Evolutionary conservation across 345 rosid genomes (phyloP), one percentile per base, ranked within the genome.

Genomic region (Acer yangbiense): DNA sequence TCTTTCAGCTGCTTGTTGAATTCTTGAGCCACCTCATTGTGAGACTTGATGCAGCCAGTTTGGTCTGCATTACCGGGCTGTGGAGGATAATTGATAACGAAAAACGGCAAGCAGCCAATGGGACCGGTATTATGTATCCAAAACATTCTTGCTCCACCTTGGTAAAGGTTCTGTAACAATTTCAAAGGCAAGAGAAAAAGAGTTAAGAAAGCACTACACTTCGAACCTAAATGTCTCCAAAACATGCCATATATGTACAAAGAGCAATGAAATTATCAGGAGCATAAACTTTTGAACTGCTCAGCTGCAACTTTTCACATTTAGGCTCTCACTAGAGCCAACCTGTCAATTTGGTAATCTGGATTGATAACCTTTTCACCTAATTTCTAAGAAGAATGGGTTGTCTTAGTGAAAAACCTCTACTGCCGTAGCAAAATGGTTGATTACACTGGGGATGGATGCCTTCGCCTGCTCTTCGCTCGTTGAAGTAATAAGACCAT

Each of bases 61-160:
- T 35, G 44, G 43, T 87, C 85, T 68, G 78, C 41, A 16, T 81
- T 68, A 2, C 71, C 55, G 7, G 75, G 50, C 27, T 27, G 41
- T 6, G 73, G 66, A 46, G 77, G 85, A 62, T 79, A 48, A 1
- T 78, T 63, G 4, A 72, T 75, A n/a, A 83, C 65, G 0, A 80
- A 82, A 29, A 57, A 81, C 16, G 88, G 76, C 65, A 87, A 78
- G 79, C 88, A 85, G 18, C 90, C 88, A 5, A 87, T 79, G 11
- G 89, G 89, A 13, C 85, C 87, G 50, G 85, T 86, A 27, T 84
- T 84, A 77, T 86, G 89, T 32, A 84, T 80, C 89, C 87, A 86
- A 58, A 86, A 86, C 32, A 54, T 58, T 48, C 82, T 80, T 27
- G 87, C 89, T 65, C 87, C 87, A 66, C 58, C 68, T 10, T 48